Base-by-base conservation (phyloP, 208 protist genomes). In the Kentomonas sorsogonicus region DNA sequence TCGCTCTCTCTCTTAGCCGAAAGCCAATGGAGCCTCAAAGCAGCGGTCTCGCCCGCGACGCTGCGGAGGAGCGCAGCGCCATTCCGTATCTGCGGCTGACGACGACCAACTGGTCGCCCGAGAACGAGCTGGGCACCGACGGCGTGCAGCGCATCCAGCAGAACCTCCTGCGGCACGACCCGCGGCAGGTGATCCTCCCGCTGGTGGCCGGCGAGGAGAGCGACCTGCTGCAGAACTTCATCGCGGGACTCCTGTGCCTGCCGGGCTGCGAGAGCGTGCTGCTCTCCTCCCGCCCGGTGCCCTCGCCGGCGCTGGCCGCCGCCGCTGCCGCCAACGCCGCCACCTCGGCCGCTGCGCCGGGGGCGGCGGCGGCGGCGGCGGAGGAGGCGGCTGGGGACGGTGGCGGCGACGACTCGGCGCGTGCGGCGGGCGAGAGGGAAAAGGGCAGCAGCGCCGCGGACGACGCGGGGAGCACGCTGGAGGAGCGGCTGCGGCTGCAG, bases 251-350 rank as follows among this genome's bases (percentile, higher is more conserved):
- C 2, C 60, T 75, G 34, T 68, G 66, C 51, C 60, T 83, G 39
- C 79, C 79, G 5, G 79, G 79, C 2, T 82, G 64, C 51, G 79
- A 83, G 60, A 61, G 50, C 5, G 66, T 66, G 7, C 63, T 87
- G 23, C 67, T 87, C 47, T 72, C 68, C n/a, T 25, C 44, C 20
- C 39, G 53, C 20, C 33, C 20, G 38, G 45, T 22, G 15, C 15
- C 33, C 31, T 31, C 3, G 23, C 10, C 39, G 22, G 16, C 11
- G 27, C 45, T 15, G 45, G 45, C 53, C 25, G 38, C 53, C 18
- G 16, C 20, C 23, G 5, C 22, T 47, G 2, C 23, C 31, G 26
- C 47, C 33, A 44, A 46, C 23, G 15, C 22, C 33, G 9, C n/a
- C n/a, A n/a, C n/a, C n/a, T n/a, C n/a, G n/a, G n/a, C n/a, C n/a